Evolutionary conservation across 2,329 filamentous ascomycete species (phyloP), one percentile per base, ranked within the genome.

Genomic region (Capronia americana): DNA sequence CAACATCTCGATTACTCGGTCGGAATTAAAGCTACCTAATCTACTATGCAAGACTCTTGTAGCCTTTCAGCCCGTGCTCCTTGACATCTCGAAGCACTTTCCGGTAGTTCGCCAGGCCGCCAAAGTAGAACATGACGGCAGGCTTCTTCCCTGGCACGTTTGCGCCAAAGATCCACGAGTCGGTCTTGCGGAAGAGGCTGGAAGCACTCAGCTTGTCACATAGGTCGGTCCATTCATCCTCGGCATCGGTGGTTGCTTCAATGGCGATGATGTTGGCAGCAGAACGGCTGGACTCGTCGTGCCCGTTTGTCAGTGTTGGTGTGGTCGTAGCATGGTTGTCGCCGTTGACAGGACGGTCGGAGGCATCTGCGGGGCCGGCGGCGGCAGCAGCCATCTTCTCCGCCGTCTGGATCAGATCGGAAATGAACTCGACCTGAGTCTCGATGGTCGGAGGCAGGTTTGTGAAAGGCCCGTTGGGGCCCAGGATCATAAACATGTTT

Each of bases 381-480:
- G n/a, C n/a, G n/a, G n/a, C n/a, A n/a, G n/a, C n/a, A n/a, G n/a
- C n/a, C n/a, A n/a, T n/a, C 14, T 50, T 20, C 34, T 64, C 53
- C 7, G 53, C 32, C 14, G n/a, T 23, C 6, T 17, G 30, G 28
- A 68, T 68, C 6, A 44, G 23, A 17, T 51, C 17, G 7, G 53
- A 57, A 20, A 69, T 67, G 84, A 84, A 88, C 0, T 83, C 77
- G 3, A 85, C 85, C 70, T 88, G 86, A 0, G 85, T 70, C 69
- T 87, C 84, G 14, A 84, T 79, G 0, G 78, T 80, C 0, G 83
- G 81, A 0, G 87, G 86, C 0, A 85, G 86, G 69, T 88, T 89
- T 72, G 79, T 74, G 2, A 88, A 75, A 0, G 86, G 86, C 11
- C 53, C 53, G 26, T 88, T 86, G 0, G 81, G 76, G 0, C 86